Percentiles rank a stretch among this genome's conserved stretches.
Evolutionary conservation across 83 land plant species (phyloP).

Genomic region (Thuja plicata): DNA sequence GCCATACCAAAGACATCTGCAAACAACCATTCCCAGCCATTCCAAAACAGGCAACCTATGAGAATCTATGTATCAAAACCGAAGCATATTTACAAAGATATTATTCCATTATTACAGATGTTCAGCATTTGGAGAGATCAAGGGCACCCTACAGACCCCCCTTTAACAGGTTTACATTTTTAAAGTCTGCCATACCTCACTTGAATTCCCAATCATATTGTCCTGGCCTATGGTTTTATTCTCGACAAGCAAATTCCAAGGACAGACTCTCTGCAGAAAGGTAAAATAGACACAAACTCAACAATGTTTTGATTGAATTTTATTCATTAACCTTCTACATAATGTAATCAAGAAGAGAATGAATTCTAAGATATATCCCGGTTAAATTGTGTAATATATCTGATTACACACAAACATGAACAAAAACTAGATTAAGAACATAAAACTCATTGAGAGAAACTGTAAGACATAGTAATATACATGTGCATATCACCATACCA

Average conservation of each 20-base stretch:
- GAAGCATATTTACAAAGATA: no score
- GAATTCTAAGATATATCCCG: background rate
- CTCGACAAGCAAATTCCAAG: background rate
- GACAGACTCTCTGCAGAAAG: background rate
- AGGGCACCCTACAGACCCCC: background rate
- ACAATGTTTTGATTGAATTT: background rate
- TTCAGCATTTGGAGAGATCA: background rate
- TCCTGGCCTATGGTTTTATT: background rate
- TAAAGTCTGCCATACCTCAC: background rate
- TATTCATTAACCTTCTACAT: background rate
- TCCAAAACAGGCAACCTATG: no score
- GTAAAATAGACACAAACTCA: background rate
- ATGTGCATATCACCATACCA: slow-evolving; percentile 2
- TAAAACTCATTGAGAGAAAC: background rate
- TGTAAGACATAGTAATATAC: background rate
- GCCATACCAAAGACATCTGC: no score
- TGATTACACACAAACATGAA: background rate
- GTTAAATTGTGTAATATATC: background rate
- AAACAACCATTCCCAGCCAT: no score
- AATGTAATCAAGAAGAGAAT: background rate
- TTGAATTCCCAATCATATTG: background rate
- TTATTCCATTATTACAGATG: background rate
- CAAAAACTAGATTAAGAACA: background rate
- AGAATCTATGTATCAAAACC: background rate
- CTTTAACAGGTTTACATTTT: background rate